phyloP scores from a whole-genome alignment of 139 green algal genomes.

The Yamagishiella unicocca region DNA sequence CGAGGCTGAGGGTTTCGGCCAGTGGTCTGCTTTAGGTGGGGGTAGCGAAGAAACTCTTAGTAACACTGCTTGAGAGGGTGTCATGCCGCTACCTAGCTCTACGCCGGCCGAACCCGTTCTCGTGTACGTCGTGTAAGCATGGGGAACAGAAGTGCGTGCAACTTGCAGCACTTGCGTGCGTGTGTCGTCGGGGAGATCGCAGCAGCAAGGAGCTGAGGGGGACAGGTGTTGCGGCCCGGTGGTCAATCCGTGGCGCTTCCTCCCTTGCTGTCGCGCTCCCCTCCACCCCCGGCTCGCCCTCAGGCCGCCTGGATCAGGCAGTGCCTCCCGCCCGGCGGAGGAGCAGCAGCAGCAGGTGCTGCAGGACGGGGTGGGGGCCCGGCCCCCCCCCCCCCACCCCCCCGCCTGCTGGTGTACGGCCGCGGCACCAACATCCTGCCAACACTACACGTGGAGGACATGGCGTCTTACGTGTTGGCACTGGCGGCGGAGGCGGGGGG shows the following conservation, averaged over 20 bases:
- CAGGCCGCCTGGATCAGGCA: slow-evolving; percentile 33
- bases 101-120: too few species aligned
- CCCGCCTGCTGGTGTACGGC: slow-evolving; percentile 54
- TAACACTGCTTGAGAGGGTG: too few species aligned
- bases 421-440: slow-evolving; percentile 64
- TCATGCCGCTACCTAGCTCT: too few species aligned
- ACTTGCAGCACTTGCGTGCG: too few species aligned
- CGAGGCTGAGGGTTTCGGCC: not conserved
- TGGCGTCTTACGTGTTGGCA: slow-evolving; percentile 56
- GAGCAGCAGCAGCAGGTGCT: not conserved
- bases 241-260: too few species aligned
- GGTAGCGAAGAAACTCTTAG: too few species aligned
- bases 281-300: not conserved
- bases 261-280: not conserved
- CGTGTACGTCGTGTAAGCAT: too few species aligned
- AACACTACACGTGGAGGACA: slow-evolving; percentile 64
- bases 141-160: too few species aligned
- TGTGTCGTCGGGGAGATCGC: too few species aligned
- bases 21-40: not conserved
- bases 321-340: not conserved
- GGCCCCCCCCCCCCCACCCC: not conserved
- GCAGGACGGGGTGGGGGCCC: not conserved
- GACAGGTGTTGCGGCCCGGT: too few species aligned
- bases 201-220: too few species aligned
- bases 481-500: slow-evolving; percentile 15